Conservation (phyloP, 2,329 filamentous ascomycete genomes). For the Botrytis porri region DNA sequence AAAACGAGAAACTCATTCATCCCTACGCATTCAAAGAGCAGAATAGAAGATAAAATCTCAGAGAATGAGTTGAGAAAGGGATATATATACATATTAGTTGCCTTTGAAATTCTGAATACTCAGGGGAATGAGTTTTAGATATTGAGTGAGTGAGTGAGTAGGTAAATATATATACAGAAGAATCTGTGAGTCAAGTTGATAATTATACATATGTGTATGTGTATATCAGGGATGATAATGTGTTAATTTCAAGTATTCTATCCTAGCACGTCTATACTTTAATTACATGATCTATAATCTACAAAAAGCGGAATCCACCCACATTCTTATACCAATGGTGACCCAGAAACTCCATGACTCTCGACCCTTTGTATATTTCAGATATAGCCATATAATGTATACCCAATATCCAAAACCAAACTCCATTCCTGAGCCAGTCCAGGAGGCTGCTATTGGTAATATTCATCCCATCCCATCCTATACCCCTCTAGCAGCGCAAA, state of each 20-base stretch:
- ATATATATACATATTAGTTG: no score
- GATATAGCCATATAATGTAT: no score
- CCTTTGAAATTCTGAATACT: not conserved
- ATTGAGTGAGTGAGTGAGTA: not conserved
- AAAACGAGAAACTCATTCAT: not conserved
- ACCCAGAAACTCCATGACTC: no score
- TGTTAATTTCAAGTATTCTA: not conserved
- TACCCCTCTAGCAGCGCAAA: not conserved
- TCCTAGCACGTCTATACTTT: not conserved
- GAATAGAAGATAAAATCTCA: not conserved
- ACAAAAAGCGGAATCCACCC: accelerated
- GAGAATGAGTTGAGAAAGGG: not conserved
- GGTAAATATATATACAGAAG: no score
- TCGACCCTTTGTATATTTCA: not conserved
- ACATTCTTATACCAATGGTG: not conserved
- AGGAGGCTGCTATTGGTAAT: not conserved
- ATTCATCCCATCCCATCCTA: not conserved
- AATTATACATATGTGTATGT: not conserved
- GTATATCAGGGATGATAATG: not conserved
- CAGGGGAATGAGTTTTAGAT: not conserved
- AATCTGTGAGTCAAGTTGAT: no score
- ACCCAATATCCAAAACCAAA: no score
- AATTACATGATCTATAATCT: not conserved
- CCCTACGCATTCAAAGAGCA: not conserved
- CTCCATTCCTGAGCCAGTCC: no score